Evolutionary conservation across 495 filamentous ascomycete species (phyloP).

Genomic region (Paragyromitra xinjiangensis): DNA sequence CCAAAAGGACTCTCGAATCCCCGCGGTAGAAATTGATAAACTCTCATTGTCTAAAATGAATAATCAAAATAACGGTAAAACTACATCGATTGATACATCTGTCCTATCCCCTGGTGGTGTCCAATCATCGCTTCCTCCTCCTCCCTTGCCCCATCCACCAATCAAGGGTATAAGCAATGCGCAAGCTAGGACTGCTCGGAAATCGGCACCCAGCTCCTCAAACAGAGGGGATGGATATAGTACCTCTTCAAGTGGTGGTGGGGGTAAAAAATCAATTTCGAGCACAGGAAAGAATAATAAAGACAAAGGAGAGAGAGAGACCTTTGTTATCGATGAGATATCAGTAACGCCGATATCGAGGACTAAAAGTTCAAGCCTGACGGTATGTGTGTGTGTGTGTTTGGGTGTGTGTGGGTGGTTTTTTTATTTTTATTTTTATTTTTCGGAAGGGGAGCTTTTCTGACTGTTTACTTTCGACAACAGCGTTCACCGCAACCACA

Average conservation of each 20-base stretch:
- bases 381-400: conserved; percentile 20
- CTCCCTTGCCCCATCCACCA: conserved; percentile 22
- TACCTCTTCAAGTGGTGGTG: conserved; percentile 42
- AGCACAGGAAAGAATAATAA: conserved; percentile 4
- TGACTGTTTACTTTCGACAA: conserved; percentile 8
- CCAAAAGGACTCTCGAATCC: conserved; percentile 42
- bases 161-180: conserved; percentile 44
- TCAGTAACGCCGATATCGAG: background rate
- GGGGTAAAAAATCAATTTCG: conserved; percentile 31
- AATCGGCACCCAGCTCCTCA: conserved; percentile 46
- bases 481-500: conserved; percentile 22
- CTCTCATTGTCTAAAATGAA: conserved; percentile 27
- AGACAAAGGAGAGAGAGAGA: conserved; percentile 19
- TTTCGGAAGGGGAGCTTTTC: background rate
- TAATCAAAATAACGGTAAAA: conserved; percentile 26
- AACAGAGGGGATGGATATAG: conserved; percentile 47
- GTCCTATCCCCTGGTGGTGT: background rate
- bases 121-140: conserved; percentile 23
- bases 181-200: conserved; percentile 50
- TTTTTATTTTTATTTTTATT: background rate
- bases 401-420: background rate
- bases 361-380: background rate
- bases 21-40: conserved; percentile 45
- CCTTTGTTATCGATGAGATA: conserved; percentile 9
- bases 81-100: conserved; percentile 1